Base-by-base conservation (phyloP, 371 early-diverging fungal species). In the Apophysomyces variabilis region DNA sequence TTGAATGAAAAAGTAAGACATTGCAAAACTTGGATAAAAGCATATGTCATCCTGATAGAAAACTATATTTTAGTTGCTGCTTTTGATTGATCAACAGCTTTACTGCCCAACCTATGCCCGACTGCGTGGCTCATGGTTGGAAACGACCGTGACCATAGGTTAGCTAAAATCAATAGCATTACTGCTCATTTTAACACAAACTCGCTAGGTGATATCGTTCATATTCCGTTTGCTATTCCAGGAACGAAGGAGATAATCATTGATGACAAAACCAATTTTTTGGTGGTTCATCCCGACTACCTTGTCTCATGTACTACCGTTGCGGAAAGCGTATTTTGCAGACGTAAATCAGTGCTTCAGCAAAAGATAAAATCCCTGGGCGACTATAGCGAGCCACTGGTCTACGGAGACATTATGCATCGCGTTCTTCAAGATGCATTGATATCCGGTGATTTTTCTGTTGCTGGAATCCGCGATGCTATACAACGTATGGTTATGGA, bases 391-490 rank as follows among this genome's bases (percentile, higher is more conserved):
- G 76, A 87, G 18, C 84, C 89, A 3, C 66, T 93, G 57, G 83
- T 96, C 11, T 85, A 90, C 58, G 97, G 97, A 5, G 85, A 81
- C 12, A 74, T 97, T 37, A 76, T 94, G n/a, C 97, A 97, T 69
- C 84, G 87, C 13, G 70, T 96, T 1, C 82, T 95, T 46, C 94
- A 97, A 69, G 60, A 76, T 12, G 82, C 85, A 1, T 73, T 95
- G 1, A 50, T 65, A 38, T 68, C 70, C 1, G 77, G 81, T 9
- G 80, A 88, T 54, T 95, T 94, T 69, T 71, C 86, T 1, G 71
- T 73, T 1, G 65, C 60, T 0, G 69, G 68, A 1, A 71, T 96
- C 57, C 36, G 76, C 14, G 60, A 64, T 5, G 69, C 72, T 14
- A 82, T 93, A 8, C 61, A 73, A 14, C 47, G 56, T 9, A 65